These are phyloP conservation scores for Ceratopteris richardii DNA, from an alignment of 75 land plant species.

Conservation along the genomic window DNA sequence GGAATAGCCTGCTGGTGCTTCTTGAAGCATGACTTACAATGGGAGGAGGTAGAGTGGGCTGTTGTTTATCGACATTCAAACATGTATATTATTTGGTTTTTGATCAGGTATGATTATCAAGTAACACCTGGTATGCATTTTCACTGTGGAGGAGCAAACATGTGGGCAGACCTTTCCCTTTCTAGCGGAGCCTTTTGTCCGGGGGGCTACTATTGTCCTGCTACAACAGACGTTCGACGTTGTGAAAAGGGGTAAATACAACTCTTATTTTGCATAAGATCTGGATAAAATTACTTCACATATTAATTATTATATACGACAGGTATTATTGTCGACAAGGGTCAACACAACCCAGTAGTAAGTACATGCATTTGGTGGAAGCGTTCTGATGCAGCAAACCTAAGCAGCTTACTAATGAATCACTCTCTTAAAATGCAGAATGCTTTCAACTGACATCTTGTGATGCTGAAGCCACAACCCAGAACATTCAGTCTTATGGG, in stretches of 20 bases:
- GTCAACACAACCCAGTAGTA: constrained; percentile 56
- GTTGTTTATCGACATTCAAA: too few relatives aligned
- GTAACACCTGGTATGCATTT: constrained; percentile 57
- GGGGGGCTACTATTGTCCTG: constrained; percentile 81
- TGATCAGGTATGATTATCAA: constrained; percentile 62
- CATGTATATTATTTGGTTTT: background rate
- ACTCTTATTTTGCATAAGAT: too few relatives aligned
- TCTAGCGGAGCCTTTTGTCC: constrained; percentile 60
- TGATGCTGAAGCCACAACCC: constrained; percentile 39
- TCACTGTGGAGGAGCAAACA: constrained; percentile 87
- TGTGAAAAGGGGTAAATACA: constrained; percentile 65
- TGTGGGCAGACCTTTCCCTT: constrained; percentile 62
- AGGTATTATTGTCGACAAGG: constrained; percentile 79
- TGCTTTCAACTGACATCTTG: constrained; percentile 64
- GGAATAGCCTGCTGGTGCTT: too few relatives aligned
- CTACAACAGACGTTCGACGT: constrained; percentile 36
- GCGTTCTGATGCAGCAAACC: too few relatives aligned
- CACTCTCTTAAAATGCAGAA: too few relatives aligned
- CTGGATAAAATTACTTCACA: too few relatives aligned
- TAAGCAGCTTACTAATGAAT: too few relatives aligned
- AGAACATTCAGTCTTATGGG: constrained; percentile 64
- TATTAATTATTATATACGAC: too few relatives aligned
- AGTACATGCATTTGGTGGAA: background rate
- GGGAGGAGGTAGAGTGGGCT: too few relatives aligned
- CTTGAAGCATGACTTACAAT: too few relatives aligned